phyloP scores from a whole-genome alignment of 2,329 filamentous ascomycete species.

The Exophiala spinifera region DNA sequence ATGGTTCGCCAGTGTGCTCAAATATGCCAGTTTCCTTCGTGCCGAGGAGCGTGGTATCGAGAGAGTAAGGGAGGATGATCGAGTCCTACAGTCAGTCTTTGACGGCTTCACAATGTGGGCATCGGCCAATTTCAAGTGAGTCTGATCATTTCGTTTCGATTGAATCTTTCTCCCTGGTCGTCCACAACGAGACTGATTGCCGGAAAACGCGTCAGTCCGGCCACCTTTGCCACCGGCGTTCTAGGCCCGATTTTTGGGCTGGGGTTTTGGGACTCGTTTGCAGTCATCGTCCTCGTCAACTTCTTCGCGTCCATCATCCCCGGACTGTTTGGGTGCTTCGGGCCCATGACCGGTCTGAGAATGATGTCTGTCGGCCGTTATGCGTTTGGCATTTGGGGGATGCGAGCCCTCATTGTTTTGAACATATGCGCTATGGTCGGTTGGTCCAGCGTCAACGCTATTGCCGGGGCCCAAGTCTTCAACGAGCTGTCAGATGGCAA shows the following conservation, averaged over 20 bases:
- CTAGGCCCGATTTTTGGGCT: background rate
- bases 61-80: background rate
- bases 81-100: background rate
- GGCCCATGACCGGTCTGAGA: conserved; percentile 33
- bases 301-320: conserved; percentile 32
- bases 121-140: background rate
- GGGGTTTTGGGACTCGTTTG: conserved; percentile 39
- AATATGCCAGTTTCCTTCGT: background rate
- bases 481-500: conserved; percentile 38
- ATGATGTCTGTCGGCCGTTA: conserved; percentile 40
- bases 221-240: background rate
- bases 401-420: conserved; percentile 38
- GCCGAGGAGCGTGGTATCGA: background rate
- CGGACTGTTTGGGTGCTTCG: conserved; percentile 32
- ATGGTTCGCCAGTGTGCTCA: background rate
- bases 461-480: conserved; percentile 37
- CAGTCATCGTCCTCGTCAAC: conserved; percentile 37
- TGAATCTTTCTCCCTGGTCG: no score
- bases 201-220: background rate
- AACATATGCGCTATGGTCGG: conserved; percentile 39
- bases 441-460: conserved; percentile 41
- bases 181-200: no score
- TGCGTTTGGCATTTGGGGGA: conserved; percentile 41
- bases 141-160: background rate
- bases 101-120: background rate